phyloP scores from a whole-genome alignment of 768 basidiomycete species.

The Ramaria sp. region DNA sequence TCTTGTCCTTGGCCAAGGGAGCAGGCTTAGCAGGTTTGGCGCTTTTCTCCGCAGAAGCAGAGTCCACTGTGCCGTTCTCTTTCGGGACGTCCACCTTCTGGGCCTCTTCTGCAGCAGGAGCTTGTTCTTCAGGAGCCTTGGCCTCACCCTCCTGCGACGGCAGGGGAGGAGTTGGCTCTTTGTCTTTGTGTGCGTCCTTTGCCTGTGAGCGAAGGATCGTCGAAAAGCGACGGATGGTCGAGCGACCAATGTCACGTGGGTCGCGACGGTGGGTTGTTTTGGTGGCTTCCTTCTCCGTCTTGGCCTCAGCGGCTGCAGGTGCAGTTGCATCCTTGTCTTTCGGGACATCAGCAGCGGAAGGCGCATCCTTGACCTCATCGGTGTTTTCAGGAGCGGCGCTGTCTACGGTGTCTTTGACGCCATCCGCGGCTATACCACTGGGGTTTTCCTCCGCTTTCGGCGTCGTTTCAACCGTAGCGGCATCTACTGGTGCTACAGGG shows the following conservation, averaged over 20 bases:
- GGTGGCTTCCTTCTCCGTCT: background rate
- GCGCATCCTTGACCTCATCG: background rate
- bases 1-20: background rate
- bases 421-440: background rate
- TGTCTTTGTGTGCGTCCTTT: background rate
- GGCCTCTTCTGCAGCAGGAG: background rate
- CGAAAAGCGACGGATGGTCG: slow-evolving; percentile 7
- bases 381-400: background rate
- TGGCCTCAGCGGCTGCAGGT: background rate
- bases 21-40: background rate
- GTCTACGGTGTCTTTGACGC: background rate
- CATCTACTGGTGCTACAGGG: background rate
- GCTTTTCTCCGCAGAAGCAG: background rate
- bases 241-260: slow-evolving; percentile 4
- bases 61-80: background rate
- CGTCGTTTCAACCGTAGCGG: background rate
- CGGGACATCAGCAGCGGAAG: background rate
- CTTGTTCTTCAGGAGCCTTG: background rate
- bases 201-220: slow-evolving; percentile 1
- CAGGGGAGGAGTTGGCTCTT: background rate
- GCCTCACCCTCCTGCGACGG: background rate
- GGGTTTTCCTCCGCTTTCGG: background rate
- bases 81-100: background rate
- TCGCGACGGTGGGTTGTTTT: background rate
- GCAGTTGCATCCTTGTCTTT: background rate